These are phyloP conservation scores for Geotrichum aggregatum DNA, from an alignment of 1,139 yeast species.

Conservation along the genomic window DNA sequence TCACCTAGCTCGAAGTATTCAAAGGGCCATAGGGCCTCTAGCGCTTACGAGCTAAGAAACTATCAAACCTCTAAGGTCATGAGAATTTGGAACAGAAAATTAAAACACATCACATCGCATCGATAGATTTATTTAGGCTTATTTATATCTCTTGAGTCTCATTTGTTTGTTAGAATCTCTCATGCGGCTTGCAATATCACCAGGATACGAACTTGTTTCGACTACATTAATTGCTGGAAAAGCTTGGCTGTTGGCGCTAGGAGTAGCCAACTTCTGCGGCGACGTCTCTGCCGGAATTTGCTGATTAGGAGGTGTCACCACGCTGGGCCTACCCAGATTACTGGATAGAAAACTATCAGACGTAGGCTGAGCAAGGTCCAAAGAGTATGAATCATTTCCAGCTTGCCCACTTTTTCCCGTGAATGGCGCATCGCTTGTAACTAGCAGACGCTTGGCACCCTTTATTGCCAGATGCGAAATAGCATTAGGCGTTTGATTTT, in stretches of 20 bases:
- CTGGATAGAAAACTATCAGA: background rate
- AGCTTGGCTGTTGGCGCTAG: background rate
- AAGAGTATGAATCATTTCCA: background rate
- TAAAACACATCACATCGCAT: too few species aligned
- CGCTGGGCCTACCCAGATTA: slow-evolving; percentile 1
- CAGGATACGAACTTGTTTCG: background rate
- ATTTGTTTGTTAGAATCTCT: background rate
- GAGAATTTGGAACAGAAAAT: too few species aligned
- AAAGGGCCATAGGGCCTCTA: too few species aligned
- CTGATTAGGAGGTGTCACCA: slow-evolving; percentile 18
- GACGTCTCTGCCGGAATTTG: slow-evolving; percentile 14
- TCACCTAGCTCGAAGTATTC: too few species aligned
- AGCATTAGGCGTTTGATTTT: background rate
- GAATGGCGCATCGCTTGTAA: slow-evolving; percentile 17
- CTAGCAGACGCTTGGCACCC: slow-evolving; percentile 8
- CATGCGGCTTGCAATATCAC: background rate
- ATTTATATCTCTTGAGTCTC: background rate
- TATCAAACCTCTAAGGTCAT: too few species aligned
- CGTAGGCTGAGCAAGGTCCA: too few species aligned
- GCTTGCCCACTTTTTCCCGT: slow-evolving; percentile 9
- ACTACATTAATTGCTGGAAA: slow-evolving; percentile 1
- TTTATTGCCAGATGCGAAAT: background rate
- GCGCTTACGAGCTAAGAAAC: too few species aligned
- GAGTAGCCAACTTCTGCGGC: slow-evolving; percentile 13
- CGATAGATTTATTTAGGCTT: too few species aligned